phyloP scores from a whole-genome alignment of 805 yeast species.

The Candida tallmaniae region DNA sequence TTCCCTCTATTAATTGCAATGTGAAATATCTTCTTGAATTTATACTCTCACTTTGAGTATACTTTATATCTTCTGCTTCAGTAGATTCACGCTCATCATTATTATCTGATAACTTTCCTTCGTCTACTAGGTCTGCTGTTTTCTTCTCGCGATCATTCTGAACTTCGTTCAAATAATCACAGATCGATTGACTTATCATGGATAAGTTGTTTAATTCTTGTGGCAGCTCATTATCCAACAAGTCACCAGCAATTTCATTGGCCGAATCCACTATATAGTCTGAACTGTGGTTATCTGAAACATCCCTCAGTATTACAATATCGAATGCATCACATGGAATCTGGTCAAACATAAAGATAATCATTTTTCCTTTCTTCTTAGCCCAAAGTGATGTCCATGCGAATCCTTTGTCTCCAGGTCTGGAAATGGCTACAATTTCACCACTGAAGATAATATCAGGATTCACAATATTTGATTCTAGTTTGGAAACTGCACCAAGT shows the following conservation, averaged over 20 bases:
- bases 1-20: conserved; percentile 36
- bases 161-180: conserved; percentile 16
- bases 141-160: too few species aligned
- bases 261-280: conserved; percentile 17
- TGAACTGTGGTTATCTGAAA: background rate
- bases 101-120: too few species aligned
- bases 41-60: conserved; percentile 24
- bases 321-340: conserved; percentile 64
- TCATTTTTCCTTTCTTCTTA: conserved; percentile 61
- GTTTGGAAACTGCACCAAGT: conserved; percentile 14
- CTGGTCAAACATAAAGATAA: conserved; percentile 84
- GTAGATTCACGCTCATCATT: conserved; percentile 6
- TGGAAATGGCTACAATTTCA: conserved; percentile 73
- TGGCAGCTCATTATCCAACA: conserved; percentile 15
- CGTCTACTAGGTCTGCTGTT: too few species aligned
- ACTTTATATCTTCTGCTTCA: conserved; percentile 9
- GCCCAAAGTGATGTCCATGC: conserved; percentile 94
- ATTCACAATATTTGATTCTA: conserved; percentile 11
- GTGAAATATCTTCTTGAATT: conserved; percentile 66
- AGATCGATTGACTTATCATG: conserved; percentile 25
- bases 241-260: conserved; percentile 33
- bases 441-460: conserved; percentile 67
- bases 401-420: conserved; percentile 55
- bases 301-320: conserved; percentile 34
- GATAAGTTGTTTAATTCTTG: conserved; percentile 13